Base-by-base conservation (phyloP, 805 yeast genomes). In the Lipomyces chichibuensis region DNA sequence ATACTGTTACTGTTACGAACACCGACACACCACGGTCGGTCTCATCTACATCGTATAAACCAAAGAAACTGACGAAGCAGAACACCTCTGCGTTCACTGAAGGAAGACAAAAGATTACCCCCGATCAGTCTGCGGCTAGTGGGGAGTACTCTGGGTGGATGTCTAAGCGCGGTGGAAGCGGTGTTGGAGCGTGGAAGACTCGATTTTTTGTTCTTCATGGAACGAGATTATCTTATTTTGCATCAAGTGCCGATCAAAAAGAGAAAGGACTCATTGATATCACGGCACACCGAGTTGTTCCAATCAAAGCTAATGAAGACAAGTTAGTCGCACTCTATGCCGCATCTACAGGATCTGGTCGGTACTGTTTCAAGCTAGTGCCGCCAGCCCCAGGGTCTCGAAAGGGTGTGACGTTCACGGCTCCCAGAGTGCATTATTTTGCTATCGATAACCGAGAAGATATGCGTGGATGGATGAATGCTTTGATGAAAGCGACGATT, bases 311-410 rank as follows among this genome's bases (percentile, higher is more conserved):
- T 66, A 79, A 83, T 14, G 96, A 91, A 73, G 98, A 93, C 79
- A 91, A 89, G 76, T 83, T 90, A 64, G 87, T 91, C 51, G 91
- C 97, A 0, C 79, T 94, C 58, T 91, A 91, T 77, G 98, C 98
- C 0, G 95, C 97, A 0, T 88, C 94, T 39, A 89, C 97, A 2
- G 97, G 98, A 8, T 88, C 90, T 56, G 98, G 98, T n/a, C 84
- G 96, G 53, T 91, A 87, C 76, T 92, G 97, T 74, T 94, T 95
- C 82, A 93, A 93, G 77, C 77, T 95, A 13, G 86, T 93, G 2
- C 99, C 99, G 9, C 99, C 99, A 0, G 97, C 96, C 1, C 98
- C 98, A 0, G 99, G 99, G 0, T 91, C 94, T 62, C 88, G 89
- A 71, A 94, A 93, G 79, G 98, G 98, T 0, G 85, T 95, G 65